These are phyloP conservation scores for Pyrenophora tritici-repentis DNA, from an alignment of 2,329 filamentous ascomycete genomes.

Conservation along the genomic window DNA sequence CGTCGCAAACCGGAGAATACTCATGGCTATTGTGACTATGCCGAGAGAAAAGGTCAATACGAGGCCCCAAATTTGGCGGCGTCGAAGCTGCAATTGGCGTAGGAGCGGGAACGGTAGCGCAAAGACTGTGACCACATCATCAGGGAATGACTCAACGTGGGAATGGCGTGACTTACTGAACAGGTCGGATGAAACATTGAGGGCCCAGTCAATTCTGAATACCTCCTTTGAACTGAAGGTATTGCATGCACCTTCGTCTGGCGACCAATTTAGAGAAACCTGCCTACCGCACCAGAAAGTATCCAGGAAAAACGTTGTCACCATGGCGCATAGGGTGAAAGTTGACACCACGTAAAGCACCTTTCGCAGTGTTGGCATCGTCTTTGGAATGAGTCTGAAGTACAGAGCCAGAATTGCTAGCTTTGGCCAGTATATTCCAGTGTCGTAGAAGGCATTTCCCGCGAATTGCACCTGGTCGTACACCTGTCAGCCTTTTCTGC, in stretches of 20 bases:
- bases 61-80: conserved; percentile 29
- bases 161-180: conserved; percentile 10
- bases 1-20: conserved; percentile 26
- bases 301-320: conserved; percentile 21
- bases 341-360: conserved; percentile 12
- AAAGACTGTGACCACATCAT: conserved; percentile 15
- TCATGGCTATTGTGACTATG: conserved; percentile 28
- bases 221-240: conserved; percentile 27
- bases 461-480: conserved; percentile 21
- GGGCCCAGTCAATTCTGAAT: conserved; percentile 23
- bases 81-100: conserved; percentile 22
- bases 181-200: conserved; percentile 20
- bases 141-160: neutral
- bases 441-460: conserved; percentile 26
- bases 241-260: conserved; percentile 20
- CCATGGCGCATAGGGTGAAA: conserved; percentile 19
- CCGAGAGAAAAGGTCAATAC: conserved; percentile 31
- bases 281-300: conserved; percentile 27
- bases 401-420: conserved; percentile 23
- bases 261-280: conserved; percentile 28
- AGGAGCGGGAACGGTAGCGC: conserved; percentile 31
- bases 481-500: neutral
- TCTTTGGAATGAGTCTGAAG: conserved; percentile 21
- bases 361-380: conserved; percentile 24
- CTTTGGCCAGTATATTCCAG: conserved; percentile 26